A percentile compares a stretch with the other conserved stretches of the same genome.
phyloP scores from a whole-genome alignment of 1,284 basidiomycete species.

The Apiotrichum akiyoshidainum region DNA sequence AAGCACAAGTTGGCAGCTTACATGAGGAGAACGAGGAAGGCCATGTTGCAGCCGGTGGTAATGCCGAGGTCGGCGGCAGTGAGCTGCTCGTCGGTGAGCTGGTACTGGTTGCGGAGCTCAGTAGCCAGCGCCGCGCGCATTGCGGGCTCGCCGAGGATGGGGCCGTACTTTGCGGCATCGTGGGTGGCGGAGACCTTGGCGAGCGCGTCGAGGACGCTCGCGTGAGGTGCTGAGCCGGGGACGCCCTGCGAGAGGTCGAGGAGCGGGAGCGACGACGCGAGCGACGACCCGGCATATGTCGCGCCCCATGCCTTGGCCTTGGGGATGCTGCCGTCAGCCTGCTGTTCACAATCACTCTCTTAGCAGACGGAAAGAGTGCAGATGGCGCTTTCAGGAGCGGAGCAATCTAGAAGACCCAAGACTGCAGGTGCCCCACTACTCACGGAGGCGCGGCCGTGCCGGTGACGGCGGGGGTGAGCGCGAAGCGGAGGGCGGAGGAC shows the following conservation, averaged over 20 bases:
- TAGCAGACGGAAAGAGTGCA: neutral
- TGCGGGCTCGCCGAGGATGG: conserved; percentile 62
- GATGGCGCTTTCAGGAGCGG: neutral
- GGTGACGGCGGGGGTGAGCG: conserved; percentile 33
- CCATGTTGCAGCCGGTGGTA: conserved; percentile 52
- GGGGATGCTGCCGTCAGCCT: conserved; percentile 59
- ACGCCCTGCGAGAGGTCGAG: conserved; percentile 72
- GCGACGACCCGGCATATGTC: conserved; percentile 68
- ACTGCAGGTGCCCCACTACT: neutral
- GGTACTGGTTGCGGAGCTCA: conserved; percentile 67
- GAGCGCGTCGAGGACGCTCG: conserved; percentile 58
- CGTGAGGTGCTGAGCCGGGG: conserved; percentile 65
- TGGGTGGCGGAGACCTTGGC: conserved; percentile 55
- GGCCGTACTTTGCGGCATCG: conserved; percentile 60
- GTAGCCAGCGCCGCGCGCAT: conserved; percentile 61
- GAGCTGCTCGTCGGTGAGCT: conserved; percentile 26
- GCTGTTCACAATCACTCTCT: neutral
- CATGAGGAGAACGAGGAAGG: conserved; percentile 40
- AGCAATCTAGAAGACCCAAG: too few relatives aligned
- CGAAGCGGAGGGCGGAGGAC: conserved; percentile 13
- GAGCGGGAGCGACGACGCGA: conserved; percentile 53
- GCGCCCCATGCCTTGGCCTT: conserved; percentile 65
- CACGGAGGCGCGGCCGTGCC: conserved; percentile 32
- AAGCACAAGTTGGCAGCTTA: neutral
- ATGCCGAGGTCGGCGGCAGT: conserved; percentile 26